A percentile compares a stretch with the other conserved stretches of the same genome.
phyloP scores from a whole-genome alignment of 2,329 filamentous ascomycete genomes.

The Alternaria tenuissima region DNA sequence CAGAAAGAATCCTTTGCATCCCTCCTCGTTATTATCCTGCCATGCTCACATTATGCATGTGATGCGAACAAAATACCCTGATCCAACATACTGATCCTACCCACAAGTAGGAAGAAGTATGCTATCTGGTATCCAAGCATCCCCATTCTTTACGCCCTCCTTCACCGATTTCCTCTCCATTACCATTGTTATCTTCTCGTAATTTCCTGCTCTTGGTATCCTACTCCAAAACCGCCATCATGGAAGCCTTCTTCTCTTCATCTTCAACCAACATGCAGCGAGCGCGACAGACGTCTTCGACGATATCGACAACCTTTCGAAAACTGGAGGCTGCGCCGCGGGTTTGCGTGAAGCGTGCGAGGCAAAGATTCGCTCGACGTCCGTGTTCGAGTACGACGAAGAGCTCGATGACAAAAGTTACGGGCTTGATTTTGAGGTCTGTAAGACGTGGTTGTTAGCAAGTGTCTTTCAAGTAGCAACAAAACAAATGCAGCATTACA shows the following conservation, averaged over 20 bases:
- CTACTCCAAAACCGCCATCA: conserved; percentile 53
- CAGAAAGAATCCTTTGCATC: not conserved
- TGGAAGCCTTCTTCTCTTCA: conserved; percentile 53
- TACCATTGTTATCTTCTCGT: not conserved
- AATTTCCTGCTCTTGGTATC: conserved; percentile 13
- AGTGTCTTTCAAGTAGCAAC: not conserved
- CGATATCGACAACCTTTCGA: conserved; percentile 79
- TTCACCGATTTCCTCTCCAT: not conserved
- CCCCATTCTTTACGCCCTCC: not conserved
- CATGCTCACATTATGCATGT: not conserved
- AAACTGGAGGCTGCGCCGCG: conserved; percentile 92
- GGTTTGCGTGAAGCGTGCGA: conserved; percentile 88
- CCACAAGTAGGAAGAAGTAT: conserved; percentile 11
- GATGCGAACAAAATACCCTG: not conserved
- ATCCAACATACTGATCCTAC: not conserved
- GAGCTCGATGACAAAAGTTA: conserved; percentile 86
- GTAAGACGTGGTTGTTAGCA: conserved; percentile 19
- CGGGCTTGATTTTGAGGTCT: conserved; percentile 85
- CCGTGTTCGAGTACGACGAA: conserved; percentile 90
- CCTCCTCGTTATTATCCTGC: not conserved
- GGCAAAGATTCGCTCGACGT: conserved; percentile 75
- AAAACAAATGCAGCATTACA: conserved; percentile 27
- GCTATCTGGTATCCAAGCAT: conserved; percentile 19
- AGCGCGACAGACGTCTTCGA: conserved; percentile 72
- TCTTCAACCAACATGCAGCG: conserved; percentile 73